Percentiles rank a stretch among this genome's conserved stretches.
phyloP scores from a whole-genome alignment of 495 filamentous ascomycete genomes.

The Annulohypoxylon stygium region DNA sequence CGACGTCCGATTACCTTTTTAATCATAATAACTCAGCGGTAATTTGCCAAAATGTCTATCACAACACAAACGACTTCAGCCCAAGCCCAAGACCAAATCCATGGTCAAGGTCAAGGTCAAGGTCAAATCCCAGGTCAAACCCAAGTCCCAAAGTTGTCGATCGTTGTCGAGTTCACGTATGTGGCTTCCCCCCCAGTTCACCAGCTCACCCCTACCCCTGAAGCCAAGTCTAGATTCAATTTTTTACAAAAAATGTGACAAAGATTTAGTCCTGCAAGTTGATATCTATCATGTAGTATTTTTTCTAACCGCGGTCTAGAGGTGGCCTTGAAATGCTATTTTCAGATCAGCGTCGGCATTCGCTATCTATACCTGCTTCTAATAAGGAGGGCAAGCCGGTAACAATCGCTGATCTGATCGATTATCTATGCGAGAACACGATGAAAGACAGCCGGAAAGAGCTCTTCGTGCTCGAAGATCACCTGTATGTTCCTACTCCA shows the following conservation, averaged over 20 bases:
- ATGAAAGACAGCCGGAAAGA: slow-evolving; percentile 91
- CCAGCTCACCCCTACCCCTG: slow-evolving; percentile 7
- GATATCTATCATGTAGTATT: no score
- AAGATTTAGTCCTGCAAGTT: background rate
- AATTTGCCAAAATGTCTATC: slow-evolving; percentile 34
- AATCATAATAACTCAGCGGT: background rate
- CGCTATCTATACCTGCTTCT: slow-evolving; percentile 73
- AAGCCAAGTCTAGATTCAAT: background rate
- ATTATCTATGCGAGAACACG: slow-evolving; percentile 81
- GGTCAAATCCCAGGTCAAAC: background rate
- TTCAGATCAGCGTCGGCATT: slow-evolving; percentile 79
- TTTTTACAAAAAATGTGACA: background rate
- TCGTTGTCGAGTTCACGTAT: slow-evolving; percentile 84
- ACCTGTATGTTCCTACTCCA: slow-evolving; percentile 74
- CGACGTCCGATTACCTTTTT: background rate
- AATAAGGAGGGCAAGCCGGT: slow-evolving; percentile 68
- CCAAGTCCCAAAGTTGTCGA: slow-evolving; percentile 54
- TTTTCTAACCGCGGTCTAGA: slow-evolving; percentile 59
- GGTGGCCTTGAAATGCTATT: slow-evolving; percentile 98
- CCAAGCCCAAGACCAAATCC: slow-evolving; percentile 11
- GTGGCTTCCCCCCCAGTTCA: slow-evolving; percentile 30
- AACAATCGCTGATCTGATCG: slow-evolving; percentile 82
- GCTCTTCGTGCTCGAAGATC: slow-evolving; percentile 87
- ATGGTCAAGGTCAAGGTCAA: no score
- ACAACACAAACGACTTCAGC: slow-evolving; percentile 35